A percentile compares a stretch with the other conserved stretches of the same genome.
Evolutionary conservation across 2,329 filamentous ascomycete genomes (phyloP).

Genomic region (Monosporascus sp.): DNA sequence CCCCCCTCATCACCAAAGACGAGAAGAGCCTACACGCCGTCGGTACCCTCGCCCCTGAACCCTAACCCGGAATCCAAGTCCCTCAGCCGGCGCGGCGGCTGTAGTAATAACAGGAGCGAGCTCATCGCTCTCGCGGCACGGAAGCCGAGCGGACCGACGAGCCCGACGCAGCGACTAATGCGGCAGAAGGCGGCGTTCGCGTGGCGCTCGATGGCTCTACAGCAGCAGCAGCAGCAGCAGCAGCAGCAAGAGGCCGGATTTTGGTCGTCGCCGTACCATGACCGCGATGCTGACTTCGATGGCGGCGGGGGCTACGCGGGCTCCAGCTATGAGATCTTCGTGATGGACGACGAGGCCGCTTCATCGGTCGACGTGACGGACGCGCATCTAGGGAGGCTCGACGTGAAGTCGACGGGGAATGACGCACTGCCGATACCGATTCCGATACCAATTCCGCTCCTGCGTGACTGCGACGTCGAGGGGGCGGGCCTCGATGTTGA

Average conservation of each 20-base stretch:
- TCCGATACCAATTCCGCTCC: too few relatives aligned
- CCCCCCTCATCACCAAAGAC: neutral
- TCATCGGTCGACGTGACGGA: too few relatives aligned
- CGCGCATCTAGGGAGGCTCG: too few relatives aligned
- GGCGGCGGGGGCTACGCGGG: neutral
- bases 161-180: conserved; percentile 36
- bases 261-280: too few relatives aligned
- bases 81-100: neutral
- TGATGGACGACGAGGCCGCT: too few relatives aligned
- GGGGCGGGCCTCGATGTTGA: too few relatives aligned
- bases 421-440: too few relatives aligned
- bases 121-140: conserved; percentile 1
- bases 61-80: neutral
- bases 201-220: conserved; percentile 30
- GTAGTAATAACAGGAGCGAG: neutral
- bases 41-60: neutral
- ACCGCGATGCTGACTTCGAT: neutral
- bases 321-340: too few relatives aligned
- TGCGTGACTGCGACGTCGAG: too few relatives aligned
- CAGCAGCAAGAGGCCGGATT: neutral
- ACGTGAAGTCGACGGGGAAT: too few relatives aligned
- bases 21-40: neutral
- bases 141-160: conserved; percentile 20
- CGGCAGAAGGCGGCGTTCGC: conserved; percentile 36
- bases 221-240: conserved; percentile 3